Evolutionary conservation across 176 grass and related monocot genomes (phyloP).

Genomic region (Cenchrus fungigraminus): DNA sequence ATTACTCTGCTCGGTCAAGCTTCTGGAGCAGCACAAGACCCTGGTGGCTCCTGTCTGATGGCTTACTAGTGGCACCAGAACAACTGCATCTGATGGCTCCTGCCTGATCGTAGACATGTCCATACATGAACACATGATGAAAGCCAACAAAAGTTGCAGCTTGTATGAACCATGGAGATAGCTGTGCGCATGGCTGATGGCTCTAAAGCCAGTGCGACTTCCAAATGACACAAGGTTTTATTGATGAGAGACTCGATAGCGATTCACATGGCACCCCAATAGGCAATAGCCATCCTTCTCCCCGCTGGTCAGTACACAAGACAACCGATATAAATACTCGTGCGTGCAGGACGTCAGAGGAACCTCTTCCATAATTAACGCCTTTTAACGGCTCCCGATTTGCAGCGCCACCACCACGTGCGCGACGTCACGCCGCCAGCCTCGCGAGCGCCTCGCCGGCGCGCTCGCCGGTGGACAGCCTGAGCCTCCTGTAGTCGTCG

Average conservation of each 20-base stretch:
- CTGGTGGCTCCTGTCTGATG: too few relatives aligned
- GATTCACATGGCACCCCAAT: not conserved
- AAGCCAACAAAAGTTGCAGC: too few relatives aligned
- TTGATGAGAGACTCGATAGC: not conserved
- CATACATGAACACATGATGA: too few relatives aligned
- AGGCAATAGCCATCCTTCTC: not conserved
- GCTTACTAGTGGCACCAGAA: too few relatives aligned
- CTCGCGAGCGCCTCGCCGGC: constrained; percentile 70
- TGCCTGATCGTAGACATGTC: too few relatives aligned
- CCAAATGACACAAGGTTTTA: not conserved
- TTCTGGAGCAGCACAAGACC: too few relatives aligned
- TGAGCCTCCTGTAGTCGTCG: constrained; percentile 65
- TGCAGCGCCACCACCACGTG: not conserved
- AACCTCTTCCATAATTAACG: not conserved
- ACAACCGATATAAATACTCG: not conserved
- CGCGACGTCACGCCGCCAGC: constrained; percentile 40
- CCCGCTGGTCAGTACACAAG: not conserved
- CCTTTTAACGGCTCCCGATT: not conserved
- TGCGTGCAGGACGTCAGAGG: not conserved
- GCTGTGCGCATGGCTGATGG: too few relatives aligned
- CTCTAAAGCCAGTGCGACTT: not conserved
- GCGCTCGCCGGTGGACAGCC: constrained; percentile 57
- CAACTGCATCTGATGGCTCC: too few relatives aligned
- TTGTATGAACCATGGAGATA: too few relatives aligned
- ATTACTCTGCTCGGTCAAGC: too few relatives aligned